Evolutionary conservation across 306 rosid genomes (phyloP).

Genomic region (Rosa persica): DNA sequence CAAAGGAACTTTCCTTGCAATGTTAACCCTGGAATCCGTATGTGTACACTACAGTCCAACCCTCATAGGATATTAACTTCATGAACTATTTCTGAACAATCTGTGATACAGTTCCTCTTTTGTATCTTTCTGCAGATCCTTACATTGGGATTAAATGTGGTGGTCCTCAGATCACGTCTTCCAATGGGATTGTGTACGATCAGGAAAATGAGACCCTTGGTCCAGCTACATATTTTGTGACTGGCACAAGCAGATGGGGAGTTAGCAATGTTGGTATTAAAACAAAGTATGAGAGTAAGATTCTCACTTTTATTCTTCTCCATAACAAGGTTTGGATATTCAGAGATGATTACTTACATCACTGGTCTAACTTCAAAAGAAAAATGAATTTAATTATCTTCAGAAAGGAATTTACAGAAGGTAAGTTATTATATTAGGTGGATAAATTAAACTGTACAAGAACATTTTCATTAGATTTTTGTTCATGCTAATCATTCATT

Average conservation of each 20-base stretch:
- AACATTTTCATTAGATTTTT: too few species aligned
- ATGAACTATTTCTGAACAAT: not conserved
- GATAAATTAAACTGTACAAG: too few species aligned
- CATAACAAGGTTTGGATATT: too few species aligned
- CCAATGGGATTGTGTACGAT: constrained; percentile 40
- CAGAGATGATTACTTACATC: too few species aligned
- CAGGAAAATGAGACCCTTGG: constrained; percentile 26
- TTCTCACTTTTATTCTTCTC: too few species aligned
- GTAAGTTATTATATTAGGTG: too few species aligned
- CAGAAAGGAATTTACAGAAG: too few species aligned
- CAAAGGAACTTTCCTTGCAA: constrained; percentile 65
- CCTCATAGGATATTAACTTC: not conserved
- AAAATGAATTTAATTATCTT: too few species aligned
- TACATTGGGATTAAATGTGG: constrained; percentile 66
- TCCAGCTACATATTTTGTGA: too few species aligned
- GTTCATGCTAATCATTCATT: too few species aligned
- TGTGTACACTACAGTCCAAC: constrained; percentile 34
- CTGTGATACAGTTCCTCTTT: not conserved
- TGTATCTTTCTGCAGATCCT: constrained; percentile 42
- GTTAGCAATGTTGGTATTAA: constrained; percentile 60
- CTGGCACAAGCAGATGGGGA: constrained; percentile 55
- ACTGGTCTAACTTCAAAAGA: too few species aligned
- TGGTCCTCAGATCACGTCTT: constrained; percentile 42
- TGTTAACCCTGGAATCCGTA: constrained; percentile 55
- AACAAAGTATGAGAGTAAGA: too few species aligned